A percentile compares a stretch with the other conserved stretches of the same genome.
These are phyloP conservation scores for Nelumbo lutea DNA, from an alignment of 164 flowering plant genomes.

Conservation along the genomic window DNA sequence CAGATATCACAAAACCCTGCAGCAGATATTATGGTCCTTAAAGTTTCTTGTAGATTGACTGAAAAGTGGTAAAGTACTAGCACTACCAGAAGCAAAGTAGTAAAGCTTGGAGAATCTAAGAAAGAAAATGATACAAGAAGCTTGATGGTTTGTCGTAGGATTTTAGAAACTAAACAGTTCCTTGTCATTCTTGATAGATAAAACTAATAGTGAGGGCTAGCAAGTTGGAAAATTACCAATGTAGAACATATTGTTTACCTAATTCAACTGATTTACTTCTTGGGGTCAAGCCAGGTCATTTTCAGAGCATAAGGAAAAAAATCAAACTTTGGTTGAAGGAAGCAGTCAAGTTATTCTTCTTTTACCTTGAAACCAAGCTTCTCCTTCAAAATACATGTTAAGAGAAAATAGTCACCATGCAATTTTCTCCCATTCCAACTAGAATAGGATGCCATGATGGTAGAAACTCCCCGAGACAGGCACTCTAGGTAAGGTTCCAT, in stretches of 20 bases:
- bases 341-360: no score
- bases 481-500: conserved; percentile 77
- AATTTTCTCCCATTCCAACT: conserved; percentile 74
- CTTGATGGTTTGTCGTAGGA: no score
- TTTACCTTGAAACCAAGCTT: conserved; percentile 74
- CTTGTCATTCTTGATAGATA: no score
- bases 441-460: conserved; percentile 82
- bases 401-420: conserved; percentile 59
- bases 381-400: conserved; percentile 64
- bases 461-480: conserved; percentile 72
- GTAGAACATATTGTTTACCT: neutral
- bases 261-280: neutral
- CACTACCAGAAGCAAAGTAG: no score
- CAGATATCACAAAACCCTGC: conserved; percentile 87
- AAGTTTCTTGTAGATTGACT: neutral
- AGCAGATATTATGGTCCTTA: conserved; percentile 10
- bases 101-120: no score
- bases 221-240: neutral
- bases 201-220: neutral
- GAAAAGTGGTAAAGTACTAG: no score
- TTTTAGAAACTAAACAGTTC: no score
- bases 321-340: neutral
- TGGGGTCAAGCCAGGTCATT: neutral
- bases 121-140: no score
- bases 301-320: conserved; percentile 4